These are phyloP conservation scores for Endocarpon pusillum DNA, from an alignment of 495 filamentous ascomycete species.

Conservation along the genomic window DNA sequence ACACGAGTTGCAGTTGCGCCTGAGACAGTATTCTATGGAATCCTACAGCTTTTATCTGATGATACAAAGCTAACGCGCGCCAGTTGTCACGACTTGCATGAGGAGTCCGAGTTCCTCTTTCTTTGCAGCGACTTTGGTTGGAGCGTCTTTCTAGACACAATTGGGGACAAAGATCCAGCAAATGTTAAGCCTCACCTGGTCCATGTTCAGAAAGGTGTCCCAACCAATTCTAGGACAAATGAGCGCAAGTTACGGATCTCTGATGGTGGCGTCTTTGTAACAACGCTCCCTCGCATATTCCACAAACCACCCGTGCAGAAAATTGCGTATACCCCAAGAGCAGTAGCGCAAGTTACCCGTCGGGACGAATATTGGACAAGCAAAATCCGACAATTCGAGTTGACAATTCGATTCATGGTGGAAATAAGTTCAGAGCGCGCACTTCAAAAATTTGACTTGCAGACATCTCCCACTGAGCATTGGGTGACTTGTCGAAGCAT, in stretches of 20 bases:
- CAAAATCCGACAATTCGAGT: neutral
- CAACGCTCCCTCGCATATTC: neutral
- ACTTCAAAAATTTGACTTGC: neutral
- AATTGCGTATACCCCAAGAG: neutral
- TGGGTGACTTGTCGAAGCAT: no score
- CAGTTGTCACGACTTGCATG: neutral
- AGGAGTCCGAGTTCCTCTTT: no score
- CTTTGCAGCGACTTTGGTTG: constrained; percentile 2
- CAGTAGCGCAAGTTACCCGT: neutral
- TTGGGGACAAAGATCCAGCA: constrained; percentile 3
- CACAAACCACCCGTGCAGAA: no score
- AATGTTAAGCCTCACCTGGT: neutral
- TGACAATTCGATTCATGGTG: neutral
- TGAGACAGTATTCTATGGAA: constrained; percentile 1
- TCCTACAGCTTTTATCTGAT: neutral
- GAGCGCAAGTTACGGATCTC: neutral
- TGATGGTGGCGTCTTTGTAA: neutral
- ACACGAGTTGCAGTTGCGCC: neutral
- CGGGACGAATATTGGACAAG: neutral
- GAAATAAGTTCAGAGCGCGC: neutral
- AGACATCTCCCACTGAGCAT: no score
- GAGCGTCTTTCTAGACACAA: constrained; percentile 3
- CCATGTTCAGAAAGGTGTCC: constrained; percentile 1
- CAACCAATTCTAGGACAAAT: constrained; percentile 2
- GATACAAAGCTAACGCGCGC: neutral